Percentiles rank a stretch among this genome's conserved stretches.
These are phyloP conservation scores for Dendrobium huoshanense DNA, from an alignment of 106 monocot genomes.

Conservation along the genomic window DNA sequence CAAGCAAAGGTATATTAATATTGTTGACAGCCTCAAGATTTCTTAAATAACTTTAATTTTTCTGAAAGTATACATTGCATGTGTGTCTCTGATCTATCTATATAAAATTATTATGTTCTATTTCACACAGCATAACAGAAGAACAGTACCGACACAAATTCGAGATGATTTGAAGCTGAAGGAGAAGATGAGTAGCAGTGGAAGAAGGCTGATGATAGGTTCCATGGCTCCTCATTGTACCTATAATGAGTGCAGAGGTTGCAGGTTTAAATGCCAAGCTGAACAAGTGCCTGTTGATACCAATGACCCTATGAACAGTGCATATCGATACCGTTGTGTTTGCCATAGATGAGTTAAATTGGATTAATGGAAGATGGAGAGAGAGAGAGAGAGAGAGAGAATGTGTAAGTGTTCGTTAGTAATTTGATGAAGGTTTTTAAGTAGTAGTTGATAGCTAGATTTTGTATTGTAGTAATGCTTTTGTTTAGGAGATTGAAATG, in stretches of 20 bases:
- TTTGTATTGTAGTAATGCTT: neutral
- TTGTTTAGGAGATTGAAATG: neutral
- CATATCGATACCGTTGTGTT: conserved; percentile 77
- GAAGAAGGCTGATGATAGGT: conserved; percentile 70
- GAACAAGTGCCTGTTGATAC: conserved; percentile 91
- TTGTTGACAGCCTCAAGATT: neutral
- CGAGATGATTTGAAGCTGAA: conserved; percentile 1
- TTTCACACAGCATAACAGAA: neutral
- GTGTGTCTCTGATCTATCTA: neutral
- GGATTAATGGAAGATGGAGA: too few relatives aligned
- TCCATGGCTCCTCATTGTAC: conserved; percentile 78
- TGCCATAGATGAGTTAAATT: conserved; percentile 45
- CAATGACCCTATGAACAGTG: conserved; percentile 80
- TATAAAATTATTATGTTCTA: neutral
- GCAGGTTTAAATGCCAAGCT: conserved; percentile 72
- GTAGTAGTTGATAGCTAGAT: neutral
- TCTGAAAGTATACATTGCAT: neutral
- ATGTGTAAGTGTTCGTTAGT: neutral
- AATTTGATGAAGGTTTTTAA: neutral
- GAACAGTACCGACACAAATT: neutral
- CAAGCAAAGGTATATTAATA: neutral
- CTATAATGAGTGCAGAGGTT: conserved; percentile 87
- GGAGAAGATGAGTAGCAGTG: neutral
- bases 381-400: neutral
- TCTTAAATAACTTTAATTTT: neutral